Evolutionary conservation across 2,329 filamentous ascomycete species (phyloP).

Genomic region (Chrysoporthe cubensis): DNA sequence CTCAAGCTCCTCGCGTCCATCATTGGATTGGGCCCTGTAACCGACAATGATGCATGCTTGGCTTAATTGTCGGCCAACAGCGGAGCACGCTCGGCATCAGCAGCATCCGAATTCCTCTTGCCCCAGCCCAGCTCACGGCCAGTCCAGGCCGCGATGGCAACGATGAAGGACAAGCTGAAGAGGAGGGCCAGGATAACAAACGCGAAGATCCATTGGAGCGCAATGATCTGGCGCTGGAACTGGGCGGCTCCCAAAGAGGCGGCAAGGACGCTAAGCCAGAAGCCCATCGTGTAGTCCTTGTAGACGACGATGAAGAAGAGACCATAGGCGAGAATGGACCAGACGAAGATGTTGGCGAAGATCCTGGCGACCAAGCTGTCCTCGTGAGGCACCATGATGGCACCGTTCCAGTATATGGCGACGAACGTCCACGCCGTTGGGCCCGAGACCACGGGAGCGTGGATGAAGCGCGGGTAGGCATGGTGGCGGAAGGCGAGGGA

Average conservation of each 20-base stretch:
- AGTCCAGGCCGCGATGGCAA: slow-evolving; percentile 67
- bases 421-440: slow-evolving; percentile 87
- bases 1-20: not conserved
- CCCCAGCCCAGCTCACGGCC: slow-evolving; percentile 60
- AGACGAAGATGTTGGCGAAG: slow-evolving; percentile 85
- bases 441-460: slow-evolving; percentile 73
- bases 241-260: slow-evolving; percentile 80
- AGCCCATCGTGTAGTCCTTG: slow-evolving; percentile 80
- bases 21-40: too few relatives aligned
- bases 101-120: slow-evolving; percentile 41
- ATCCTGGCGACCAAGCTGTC: slow-evolving; percentile 72
- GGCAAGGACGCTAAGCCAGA: slow-evolving; percentile 73
- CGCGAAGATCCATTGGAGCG: slow-evolving; percentile 91
- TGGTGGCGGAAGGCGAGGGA: slow-evolving; percentile 81
- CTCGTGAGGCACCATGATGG: slow-evolving; percentile 75
- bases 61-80: slow-evolving; percentile 56
- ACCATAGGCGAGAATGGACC: slow-evolving; percentile 79
- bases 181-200: slow-evolving; percentile 80
- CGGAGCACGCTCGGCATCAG: slow-evolving; percentile 64
- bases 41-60: not conserved
- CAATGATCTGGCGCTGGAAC: slow-evolving; percentile 72
- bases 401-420: slow-evolving; percentile 87
- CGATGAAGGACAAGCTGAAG: slow-evolving; percentile 67
- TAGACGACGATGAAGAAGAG: slow-evolving; percentile 74
- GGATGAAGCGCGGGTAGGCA: slow-evolving; percentile 73